Evolutionary conservation across 345 rosid species (phyloP).

Genomic region (Syzygium jambos): DNA sequence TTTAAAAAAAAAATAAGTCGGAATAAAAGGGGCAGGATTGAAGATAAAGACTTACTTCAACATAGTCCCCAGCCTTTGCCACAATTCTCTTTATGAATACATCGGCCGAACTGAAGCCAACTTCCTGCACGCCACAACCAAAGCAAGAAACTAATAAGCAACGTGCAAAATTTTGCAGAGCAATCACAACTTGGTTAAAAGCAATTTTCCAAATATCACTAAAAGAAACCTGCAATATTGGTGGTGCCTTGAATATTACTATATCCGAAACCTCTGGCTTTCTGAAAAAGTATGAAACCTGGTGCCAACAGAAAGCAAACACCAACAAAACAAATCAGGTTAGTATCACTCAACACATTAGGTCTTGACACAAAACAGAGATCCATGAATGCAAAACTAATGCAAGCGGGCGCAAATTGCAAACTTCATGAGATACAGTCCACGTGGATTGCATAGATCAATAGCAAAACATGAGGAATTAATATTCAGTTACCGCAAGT

Average conservation of each 20-base stretch:
- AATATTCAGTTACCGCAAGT: not conserved
- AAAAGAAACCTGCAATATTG: constrained; percentile 45
- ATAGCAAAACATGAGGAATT: not conserved
- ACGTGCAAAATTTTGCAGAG: not conserved
- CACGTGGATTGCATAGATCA: not conserved
- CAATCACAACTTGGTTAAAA: not conserved
- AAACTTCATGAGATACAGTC: not conserved
- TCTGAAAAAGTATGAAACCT: constrained; percentile 83
- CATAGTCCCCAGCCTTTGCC: constrained; percentile 78
- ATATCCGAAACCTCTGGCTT: constrained; percentile 83
- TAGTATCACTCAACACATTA: not conserved
- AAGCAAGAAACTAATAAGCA: not conserved
- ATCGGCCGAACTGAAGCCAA: constrained; percentile 47
- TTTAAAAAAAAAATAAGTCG: not conserved
- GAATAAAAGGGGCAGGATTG: not conserved
- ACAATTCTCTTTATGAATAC: constrained; percentile 85
- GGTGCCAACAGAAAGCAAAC: not conserved
- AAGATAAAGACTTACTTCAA: constrained; percentile 49
- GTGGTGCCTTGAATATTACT: constrained; percentile 83
- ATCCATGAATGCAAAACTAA: not conserved
- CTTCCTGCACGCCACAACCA: constrained; percentile 31
- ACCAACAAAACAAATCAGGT: not conserved
- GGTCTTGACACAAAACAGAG: not conserved
- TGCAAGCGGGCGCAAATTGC: not conserved
- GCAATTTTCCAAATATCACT: not conserved